phyloP scores from a whole-genome alignment of 148 eudicot genomes.

The Bassia scoparia region DNA sequence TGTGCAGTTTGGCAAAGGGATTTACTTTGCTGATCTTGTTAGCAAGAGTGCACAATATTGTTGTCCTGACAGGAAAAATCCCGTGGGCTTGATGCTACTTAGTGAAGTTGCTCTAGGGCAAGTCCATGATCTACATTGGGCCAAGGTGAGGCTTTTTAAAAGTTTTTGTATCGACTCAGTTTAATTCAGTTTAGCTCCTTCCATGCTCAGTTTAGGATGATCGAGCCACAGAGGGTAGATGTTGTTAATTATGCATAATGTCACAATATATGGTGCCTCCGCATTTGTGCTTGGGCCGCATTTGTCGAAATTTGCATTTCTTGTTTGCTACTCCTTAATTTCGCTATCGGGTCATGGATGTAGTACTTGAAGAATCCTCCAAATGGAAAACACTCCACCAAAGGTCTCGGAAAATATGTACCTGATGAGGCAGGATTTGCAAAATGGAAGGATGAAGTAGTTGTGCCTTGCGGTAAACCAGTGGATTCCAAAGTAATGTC shows the following conservation, averaged over 20 bases:
- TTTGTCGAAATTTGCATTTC: not conserved
- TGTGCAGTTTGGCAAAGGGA: conserved; percentile 93
- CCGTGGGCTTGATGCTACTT: conserved; percentile 91
- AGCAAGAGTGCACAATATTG: conserved; percentile 99
- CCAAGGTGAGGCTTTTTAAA: conserved; percentile 54
- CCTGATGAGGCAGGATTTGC: conserved; percentile 62
- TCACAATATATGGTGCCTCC: not conserved
- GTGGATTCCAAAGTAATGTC: conserved; percentile 66
- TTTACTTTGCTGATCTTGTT: conserved; percentile 96
- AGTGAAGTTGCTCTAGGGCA: conserved; percentile 98
- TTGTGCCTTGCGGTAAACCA: conserved; percentile 95
- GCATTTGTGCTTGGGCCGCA: not conserved
- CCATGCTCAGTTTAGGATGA: not conserved
- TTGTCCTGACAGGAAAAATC: conserved; percentile 71
- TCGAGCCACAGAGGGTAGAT: not conserved
- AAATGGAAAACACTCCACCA: conserved; percentile 89
- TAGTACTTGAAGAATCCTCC: conserved; percentile 90
- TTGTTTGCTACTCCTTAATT: conserved; percentile 7
- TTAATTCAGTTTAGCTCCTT: too few relatives aligned
- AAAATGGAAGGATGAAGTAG: conserved; percentile 80
- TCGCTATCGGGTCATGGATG: conserved; percentile 3
- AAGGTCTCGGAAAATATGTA: conserved; percentile 89
- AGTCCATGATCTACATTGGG: conserved; percentile 67
- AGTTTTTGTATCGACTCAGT: too few relatives aligned
- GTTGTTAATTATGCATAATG: not conserved